Evolutionary conservation across 768 basidiomycete species (phyloP).

Genomic region (Podaxis sp.): DNA sequence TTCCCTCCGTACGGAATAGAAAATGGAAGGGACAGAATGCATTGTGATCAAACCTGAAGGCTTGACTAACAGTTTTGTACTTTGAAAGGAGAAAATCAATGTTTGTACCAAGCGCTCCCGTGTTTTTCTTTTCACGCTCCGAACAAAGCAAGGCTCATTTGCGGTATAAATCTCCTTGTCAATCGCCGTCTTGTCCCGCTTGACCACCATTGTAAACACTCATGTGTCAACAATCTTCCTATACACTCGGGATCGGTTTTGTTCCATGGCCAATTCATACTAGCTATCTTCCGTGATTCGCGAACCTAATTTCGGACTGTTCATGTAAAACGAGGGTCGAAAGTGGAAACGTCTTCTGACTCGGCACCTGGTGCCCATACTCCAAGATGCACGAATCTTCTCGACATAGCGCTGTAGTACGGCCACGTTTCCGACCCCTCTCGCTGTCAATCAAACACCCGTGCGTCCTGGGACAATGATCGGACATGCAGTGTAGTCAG

Average conservation of each 20-base stretch:
- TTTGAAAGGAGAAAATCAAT: neutral
- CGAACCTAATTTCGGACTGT: neutral
- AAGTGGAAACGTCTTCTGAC: neutral
- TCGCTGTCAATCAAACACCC: neutral
- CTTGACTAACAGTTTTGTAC: neutral
- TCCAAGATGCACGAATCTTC: neutral
- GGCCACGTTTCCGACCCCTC: neutral
- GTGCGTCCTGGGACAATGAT: conserved; percentile 2
- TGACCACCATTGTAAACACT: neutral
- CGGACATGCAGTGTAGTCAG: neutral
- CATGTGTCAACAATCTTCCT: neutral
- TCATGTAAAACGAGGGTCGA: neutral
- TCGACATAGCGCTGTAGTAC: neutral
- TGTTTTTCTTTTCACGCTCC: neutral
- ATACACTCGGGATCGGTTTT: neutral
- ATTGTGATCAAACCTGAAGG: too few species aligned
- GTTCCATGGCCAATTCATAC: neutral
- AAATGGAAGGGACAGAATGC: too few species aligned
- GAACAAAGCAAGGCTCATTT: neutral
- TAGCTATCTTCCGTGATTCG: conserved; percentile 8
- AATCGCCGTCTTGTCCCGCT: neutral
- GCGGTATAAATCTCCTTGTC: neutral
- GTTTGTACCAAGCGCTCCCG: neutral
- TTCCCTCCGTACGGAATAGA: neutral
- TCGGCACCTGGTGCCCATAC: neutral